Evolutionary conservation across 768 basidiomycete species (phyloP).

Genomic region (Butyriboletus loyo): DNA sequence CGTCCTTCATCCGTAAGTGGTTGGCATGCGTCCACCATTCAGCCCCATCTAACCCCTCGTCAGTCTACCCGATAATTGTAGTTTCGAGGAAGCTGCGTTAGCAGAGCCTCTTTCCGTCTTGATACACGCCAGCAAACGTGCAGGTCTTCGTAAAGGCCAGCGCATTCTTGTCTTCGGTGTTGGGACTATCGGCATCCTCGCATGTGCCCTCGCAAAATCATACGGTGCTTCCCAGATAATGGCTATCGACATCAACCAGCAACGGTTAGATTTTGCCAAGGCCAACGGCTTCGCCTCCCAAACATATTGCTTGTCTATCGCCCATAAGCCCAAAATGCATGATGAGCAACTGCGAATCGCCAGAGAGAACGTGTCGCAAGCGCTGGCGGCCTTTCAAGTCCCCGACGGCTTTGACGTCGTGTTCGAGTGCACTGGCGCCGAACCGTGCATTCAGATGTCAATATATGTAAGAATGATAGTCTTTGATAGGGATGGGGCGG

Average conservation of each 20-base stretch:
- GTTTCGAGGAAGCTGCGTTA: conserved; percentile 80
- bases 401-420: conserved; percentile 87
- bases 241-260: conserved; percentile 82
- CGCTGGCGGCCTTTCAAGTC: conserved; percentile 54
- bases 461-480: conserved; percentile 64
- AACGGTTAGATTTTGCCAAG: conserved; percentile 76
- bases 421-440: conserved; percentile 94
- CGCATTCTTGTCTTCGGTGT: conserved; percentile 87
- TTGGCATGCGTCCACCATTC: background rate
- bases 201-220: conserved; percentile 73
- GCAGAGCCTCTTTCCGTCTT: conserved; percentile 95
- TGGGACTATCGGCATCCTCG: conserved; percentile 91
- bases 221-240: conserved; percentile 70
- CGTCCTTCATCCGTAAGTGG: conserved; percentile 80
- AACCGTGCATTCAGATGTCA: conserved; percentile 87
- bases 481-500: conserved; percentile 8
- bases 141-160: conserved; percentile 47
- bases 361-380: conserved; percentile 51
- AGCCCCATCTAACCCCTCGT: conserved; percentile 10
- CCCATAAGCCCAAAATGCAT: conserved; percentile 46
- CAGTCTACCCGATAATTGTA: conserved; percentile 72
- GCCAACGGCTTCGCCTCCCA: conserved; percentile 72
- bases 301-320: conserved; percentile 59
- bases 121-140: conserved; percentile 57
- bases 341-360: conserved; percentile 59